Conservation (phyloP, 176 grass and related monocot species). For the Ananas comosus region DNA sequence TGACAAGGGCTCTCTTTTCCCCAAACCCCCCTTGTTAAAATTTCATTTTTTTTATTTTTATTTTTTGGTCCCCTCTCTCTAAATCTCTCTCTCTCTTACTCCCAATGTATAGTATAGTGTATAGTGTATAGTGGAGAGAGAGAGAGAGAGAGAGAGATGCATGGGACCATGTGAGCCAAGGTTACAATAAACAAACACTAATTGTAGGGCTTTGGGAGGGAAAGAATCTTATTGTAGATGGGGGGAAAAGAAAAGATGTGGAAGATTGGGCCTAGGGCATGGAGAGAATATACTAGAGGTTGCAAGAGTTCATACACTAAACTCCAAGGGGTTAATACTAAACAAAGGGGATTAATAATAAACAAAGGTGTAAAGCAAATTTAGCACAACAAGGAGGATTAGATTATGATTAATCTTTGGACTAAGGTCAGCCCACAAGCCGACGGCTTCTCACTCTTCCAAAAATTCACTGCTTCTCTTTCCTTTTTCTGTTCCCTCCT, state of each 20-base stretch:
- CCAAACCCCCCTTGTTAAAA: conserved; percentile 16
- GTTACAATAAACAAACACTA: too few relatives aligned
- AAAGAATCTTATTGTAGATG: conserved; percentile 39
- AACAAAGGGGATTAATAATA: conserved; percentile 54
- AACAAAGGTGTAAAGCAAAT: conserved; percentile 38
- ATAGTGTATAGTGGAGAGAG: not conserved
- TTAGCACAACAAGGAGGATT: conserved; percentile 21
- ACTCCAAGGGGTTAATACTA: conserved; percentile 58
- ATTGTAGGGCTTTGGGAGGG: conserved; percentile 48
- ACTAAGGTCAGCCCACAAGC: conserved; percentile 92
- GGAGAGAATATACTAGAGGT: conserved; percentile 68
- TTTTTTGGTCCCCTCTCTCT: conserved; percentile 8
- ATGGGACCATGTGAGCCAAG: too few relatives aligned
- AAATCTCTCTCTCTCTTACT: conserved; percentile 22
- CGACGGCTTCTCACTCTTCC: conserved; percentile 61
- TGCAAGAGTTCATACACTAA: conserved; percentile 72
- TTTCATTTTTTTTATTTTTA: not conserved
- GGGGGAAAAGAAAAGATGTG: conserved; percentile 39
- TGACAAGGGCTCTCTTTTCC: conserved; percentile 80
- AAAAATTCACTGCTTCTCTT: conserved; percentile 74
- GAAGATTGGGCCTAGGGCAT: conserved; percentile 19
- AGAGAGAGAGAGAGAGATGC: not conserved
- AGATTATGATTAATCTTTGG: conserved; percentile 24
- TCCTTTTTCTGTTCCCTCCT: not conserved
- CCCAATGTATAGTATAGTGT: conserved; percentile 7